Evolutionary conservation across 176 grass and related monocot genomes (phyloP).

Genomic region (Lolium rigidum): DNA sequence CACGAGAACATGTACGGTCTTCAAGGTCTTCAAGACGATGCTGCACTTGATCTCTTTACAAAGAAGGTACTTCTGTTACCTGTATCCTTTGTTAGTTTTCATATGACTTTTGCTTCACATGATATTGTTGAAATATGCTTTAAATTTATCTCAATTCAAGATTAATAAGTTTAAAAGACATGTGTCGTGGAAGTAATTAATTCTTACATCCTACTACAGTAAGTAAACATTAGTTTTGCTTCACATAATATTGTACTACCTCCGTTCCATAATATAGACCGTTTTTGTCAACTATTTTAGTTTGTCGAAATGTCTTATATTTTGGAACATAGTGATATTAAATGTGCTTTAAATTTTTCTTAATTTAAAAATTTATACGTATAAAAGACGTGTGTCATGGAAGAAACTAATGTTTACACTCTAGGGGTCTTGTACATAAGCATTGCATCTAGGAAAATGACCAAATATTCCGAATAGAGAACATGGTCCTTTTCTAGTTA

Average conservation of each 20-base stretch:
- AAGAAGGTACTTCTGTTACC: not conserved
- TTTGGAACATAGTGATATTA: no score
- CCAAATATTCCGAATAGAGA: not conserved
- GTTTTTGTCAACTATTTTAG: no score
- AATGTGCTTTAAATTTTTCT: no score
- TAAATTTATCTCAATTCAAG: not conserved
- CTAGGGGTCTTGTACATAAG: not conserved
- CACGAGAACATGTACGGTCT: not conserved
- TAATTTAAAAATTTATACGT: no score
- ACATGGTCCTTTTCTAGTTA: not conserved
- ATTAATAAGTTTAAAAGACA: not conserved
- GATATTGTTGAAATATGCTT: not conserved
- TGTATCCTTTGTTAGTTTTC: not conserved
- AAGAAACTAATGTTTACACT: not conserved
- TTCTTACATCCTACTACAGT: not conserved
- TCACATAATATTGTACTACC: no score
- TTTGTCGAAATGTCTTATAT: no score
- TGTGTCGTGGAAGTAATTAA: not conserved
- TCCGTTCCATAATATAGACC: no score
- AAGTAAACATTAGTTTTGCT: no score
- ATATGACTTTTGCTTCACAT: not conserved
- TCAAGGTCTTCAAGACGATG: not conserved
- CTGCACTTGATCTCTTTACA: conserved; percentile 20
- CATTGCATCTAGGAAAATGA: not conserved
- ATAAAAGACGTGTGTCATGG: no score